phyloP scores from a whole-genome alignment of 1,284 basidiomycete species.

The Trametes sp. region DNA sequence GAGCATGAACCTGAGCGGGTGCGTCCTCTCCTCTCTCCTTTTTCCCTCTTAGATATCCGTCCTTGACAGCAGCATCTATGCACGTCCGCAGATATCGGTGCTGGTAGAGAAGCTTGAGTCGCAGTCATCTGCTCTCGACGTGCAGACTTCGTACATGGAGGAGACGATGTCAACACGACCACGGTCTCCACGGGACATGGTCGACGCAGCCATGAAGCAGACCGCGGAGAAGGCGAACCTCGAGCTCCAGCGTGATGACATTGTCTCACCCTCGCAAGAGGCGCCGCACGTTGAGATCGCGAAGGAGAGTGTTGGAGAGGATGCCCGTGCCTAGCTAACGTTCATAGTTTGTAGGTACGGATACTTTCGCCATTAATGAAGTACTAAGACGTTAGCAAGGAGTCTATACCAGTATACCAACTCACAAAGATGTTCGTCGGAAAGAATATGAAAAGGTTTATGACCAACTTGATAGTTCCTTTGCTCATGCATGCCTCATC shows the following conservation, averaged over 20 bases:
- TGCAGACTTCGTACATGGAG: slow-evolving; percentile 99
- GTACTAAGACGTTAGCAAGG: too few species aligned
- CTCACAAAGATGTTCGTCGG: too few species aligned
- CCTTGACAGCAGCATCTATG: too few species aligned
- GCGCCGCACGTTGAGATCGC: slow-evolving; percentile 60
- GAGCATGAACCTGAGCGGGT: slow-evolving; percentile 98
- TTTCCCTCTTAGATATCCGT: too few species aligned
- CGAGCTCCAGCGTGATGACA: slow-evolving; percentile 92
- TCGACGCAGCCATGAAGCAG: slow-evolving; percentile 91
- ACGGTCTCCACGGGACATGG: slow-evolving; percentile 94
- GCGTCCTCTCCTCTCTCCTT: slow-evolving; percentile 39
- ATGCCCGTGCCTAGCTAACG: too few species aligned
- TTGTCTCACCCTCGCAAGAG: slow-evolving; percentile 66
- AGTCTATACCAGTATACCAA: too few species aligned
- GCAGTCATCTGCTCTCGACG: slow-evolving; percentile 97
- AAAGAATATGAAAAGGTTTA: too few species aligned
- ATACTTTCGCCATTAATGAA: too few species aligned
- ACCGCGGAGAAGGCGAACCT: slow-evolving; percentile 98
- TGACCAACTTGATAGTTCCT: too few species aligned
- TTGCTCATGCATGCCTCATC: too few species aligned
- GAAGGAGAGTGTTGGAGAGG: slow-evolving; percentile 70
- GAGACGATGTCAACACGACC: slow-evolving; percentile 95
- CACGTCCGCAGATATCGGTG: slow-evolving; percentile 80
- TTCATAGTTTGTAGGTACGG: too few species aligned
- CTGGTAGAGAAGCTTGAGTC: slow-evolving; percentile 99